These are phyloP conservation scores for Fusarium sp. DNA, from an alignment of 2,329 filamentous ascomycete species.

Conservation along the genomic window DNA sequence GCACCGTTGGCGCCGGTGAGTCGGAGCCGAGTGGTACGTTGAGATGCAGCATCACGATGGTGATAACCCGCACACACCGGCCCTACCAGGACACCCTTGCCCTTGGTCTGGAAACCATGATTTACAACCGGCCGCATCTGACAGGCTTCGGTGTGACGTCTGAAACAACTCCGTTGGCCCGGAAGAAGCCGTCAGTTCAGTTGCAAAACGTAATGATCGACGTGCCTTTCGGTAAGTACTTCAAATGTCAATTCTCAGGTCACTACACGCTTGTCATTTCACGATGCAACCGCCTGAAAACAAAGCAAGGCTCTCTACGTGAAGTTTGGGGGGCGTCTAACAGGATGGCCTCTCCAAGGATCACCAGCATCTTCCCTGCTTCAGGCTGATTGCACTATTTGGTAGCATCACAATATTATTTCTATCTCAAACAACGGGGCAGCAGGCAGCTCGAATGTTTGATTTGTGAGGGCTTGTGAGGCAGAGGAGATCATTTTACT, in stretches of 20 bases:
- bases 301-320: background rate
- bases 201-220: slow-evolving; percentile 9
- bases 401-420: background rate
- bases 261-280: background rate
- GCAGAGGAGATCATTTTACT: background rate
- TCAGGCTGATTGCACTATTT: background rate
- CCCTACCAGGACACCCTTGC: background rate
- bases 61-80: background rate
- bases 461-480: slow-evolving; percentile 21
- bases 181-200: background rate
- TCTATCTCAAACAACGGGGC: background rate
- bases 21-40: background rate
- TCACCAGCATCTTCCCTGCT: background rate
- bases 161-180: background rate
- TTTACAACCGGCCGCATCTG: background rate
- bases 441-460: slow-evolving; percentile 3
- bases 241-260: background rate
- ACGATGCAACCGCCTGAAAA: background rate
- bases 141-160: slow-evolving; percentile 1
- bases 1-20: background rate
- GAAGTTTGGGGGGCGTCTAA: background rate
- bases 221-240: background rate
- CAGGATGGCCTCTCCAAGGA: background rate
- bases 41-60: background rate
- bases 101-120: no score